A percentile compares a stretch with the other conserved stretches of the same genome.
Conservation (phyloP, 306 rosid species). For the Gleditsia sinensis region DNA sequence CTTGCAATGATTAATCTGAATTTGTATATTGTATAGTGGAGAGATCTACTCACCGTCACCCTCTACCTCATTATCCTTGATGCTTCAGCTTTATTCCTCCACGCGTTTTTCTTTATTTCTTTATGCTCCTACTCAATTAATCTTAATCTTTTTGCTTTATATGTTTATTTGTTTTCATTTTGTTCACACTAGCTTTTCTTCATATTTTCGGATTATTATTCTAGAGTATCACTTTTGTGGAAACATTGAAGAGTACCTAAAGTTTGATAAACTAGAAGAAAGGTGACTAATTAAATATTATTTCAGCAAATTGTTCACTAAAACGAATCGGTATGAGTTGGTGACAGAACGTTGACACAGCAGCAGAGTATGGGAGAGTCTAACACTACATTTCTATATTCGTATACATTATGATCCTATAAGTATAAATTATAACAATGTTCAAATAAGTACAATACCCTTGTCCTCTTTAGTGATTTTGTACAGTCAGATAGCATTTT, state of each 20-base stretch:
- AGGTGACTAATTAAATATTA: background rate
- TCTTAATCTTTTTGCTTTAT: constrained; percentile 26
- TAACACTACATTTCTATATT: background rate
- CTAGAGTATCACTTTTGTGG: constrained; percentile 6
- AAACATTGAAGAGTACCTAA: background rate
- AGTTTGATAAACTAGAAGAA: constrained; percentile 5
- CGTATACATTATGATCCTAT: background rate
- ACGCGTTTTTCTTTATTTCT: constrained; percentile 38
- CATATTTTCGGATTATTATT: constrained; percentile 16
- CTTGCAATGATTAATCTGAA: constrained; percentile 15
- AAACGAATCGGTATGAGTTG: background rate
- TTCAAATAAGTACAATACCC: background rate
- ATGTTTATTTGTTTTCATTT: constrained; percentile 1
- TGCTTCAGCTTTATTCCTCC: constrained; percentile 48
- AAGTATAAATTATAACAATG: background rate
- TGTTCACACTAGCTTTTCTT: constrained; percentile 49
- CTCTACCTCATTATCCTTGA: constrained; percentile 20
- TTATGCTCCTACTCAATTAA: background rate
- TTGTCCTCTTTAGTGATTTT: background rate
- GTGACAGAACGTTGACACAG: background rate
- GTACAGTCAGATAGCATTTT: constrained; percentile 33
- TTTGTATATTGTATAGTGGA: constrained; percentile 21
- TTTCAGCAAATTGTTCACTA: background rate
- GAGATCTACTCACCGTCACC: constrained; percentile 14
- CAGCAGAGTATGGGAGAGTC: background rate